Evolutionary conservation across 2,329 filamentous ascomycete species (phyloP), one percentile per base, ranked within the genome.

Genomic region (Hypoxylon sp.): DNA sequence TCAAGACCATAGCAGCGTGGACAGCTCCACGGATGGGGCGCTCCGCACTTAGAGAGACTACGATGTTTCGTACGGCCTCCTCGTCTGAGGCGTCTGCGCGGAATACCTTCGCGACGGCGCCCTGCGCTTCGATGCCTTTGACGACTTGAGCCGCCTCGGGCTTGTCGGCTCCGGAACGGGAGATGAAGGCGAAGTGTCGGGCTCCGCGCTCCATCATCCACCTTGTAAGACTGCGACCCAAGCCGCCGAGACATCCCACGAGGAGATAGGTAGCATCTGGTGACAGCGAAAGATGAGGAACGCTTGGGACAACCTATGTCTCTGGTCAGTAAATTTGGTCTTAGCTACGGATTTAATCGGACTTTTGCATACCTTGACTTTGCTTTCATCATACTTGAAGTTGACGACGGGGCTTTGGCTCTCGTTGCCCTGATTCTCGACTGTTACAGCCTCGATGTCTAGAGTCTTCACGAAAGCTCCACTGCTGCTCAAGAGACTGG

Each of bases 171-270:
- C 74, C 77, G 0, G 72, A 72, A 6, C 78, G 72, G 1, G 73
- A 75, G 10, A 80, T 62, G 65, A 79, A 79, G 51, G 74, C 70
- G 53, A 80, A 74, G 46, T 75, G 67, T 2, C 73, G 69, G 7
- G 76, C 77, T 11, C 79, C 79, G 6, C 72, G 72, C 8, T 72
- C 62, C 50, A 77, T 67, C 76, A 81, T 79, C 74, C 76, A 79
- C 5, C 63, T 68, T 0, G 73, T 71, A n/a, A 80, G 64, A 50
- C 76, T 78, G 24, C 76, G 70, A 2, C 79, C 78, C 3, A 81
- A 65, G 8, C 77, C 78, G 24, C 79, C 78, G 8, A 74, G 66
- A 35, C 69, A 72, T 21, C 73, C 71, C 2, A 73, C 70, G 4
- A 75, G 65, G 2, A 74, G 55, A 51, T 75, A 75, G 1, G 58